A percentile compares a stretch with the other conserved stretches of the same genome.
Evolutionary conservation across 345 rosid species (phyloP).

Genomic region (Eucalyptus curtisii): DNA sequence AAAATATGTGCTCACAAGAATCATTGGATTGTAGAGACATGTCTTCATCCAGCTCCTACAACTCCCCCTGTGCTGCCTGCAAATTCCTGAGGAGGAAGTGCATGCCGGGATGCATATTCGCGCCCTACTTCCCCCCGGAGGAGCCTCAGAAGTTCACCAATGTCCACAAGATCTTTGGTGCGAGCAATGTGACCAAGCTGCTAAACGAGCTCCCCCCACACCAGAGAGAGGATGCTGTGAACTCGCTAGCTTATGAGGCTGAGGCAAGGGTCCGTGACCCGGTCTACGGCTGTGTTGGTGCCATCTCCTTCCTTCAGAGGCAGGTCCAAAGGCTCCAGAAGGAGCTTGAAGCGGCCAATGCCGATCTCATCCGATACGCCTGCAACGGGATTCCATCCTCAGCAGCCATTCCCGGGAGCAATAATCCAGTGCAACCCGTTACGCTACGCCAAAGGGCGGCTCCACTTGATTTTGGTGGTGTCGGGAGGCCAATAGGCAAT

Average conservation of each 20-base stretch:
- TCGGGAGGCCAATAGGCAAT: background rate
- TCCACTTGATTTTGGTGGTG: background rate
- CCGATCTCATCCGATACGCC: conserved; percentile 64
- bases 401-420: background rate
- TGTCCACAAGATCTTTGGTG: conserved; percentile 96
- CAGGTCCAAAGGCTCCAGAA: conserved; percentile 89
- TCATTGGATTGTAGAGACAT: background rate
- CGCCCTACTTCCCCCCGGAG: conserved; percentile 96
- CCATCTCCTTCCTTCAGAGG: conserved; percentile 84
- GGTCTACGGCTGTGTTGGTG: conserved; percentile 82
- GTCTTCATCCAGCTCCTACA: conserved; percentile 42
- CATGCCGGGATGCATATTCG: conserved; percentile 83
- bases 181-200: conserved; percentile 89
- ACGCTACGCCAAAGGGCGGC: background rate
- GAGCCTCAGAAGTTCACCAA: conserved; percentile 92
- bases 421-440: background rate
- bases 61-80: conserved; percentile 97
- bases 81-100: conserved; percentile 88
- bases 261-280: conserved; percentile 94
- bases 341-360: conserved; percentile 79
- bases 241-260: conserved; percentile 89
- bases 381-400: conserved; percentile 5
- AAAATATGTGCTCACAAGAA: background rate
- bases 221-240: conserved; percentile 93
- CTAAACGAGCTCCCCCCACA: conserved; percentile 83